Evolutionary conservation across 768 basidiomycete species (phyloP).

Genomic region (Mycena kentingensis): DNA sequence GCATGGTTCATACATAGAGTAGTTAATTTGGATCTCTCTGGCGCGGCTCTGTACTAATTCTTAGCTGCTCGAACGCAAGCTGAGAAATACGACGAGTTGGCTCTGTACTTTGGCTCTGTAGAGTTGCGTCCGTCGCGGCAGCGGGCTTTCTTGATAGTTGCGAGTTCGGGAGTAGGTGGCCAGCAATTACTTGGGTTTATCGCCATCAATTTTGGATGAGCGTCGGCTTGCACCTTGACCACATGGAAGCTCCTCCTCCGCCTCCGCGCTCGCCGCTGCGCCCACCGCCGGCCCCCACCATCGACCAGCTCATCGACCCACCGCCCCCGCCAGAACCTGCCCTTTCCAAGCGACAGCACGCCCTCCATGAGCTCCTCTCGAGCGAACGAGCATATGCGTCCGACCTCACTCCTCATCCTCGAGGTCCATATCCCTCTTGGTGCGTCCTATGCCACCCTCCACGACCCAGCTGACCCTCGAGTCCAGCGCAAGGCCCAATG

Average conservation of each 20-base stretch:
- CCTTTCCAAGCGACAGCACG: slow-evolving; percentile 74
- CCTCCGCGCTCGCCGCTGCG: slow-evolving; percentile 21
- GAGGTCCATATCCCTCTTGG: slow-evolving; percentile 79
- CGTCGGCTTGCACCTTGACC: too few species aligned
- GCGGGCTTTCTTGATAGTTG: too few species aligned
- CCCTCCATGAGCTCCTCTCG: slow-evolving; percentile 73
- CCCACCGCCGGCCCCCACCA: slow-evolving; percentile 7
- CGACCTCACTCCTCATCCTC: slow-evolving; percentile 77
- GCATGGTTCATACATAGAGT: too few species aligned
- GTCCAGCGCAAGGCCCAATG: slow-evolving; percentile 59
- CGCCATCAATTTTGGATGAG: too few species aligned
- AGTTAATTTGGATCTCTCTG: too few species aligned
- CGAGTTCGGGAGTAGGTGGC: too few species aligned
- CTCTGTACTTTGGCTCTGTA: too few species aligned
- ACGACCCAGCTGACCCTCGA: slow-evolving; percentile 31
- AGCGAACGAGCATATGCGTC: slow-evolving; percentile 82
- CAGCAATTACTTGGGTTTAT: too few species aligned
- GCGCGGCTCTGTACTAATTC: too few species aligned
- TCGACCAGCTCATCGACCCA: slow-evolving; percentile 24
- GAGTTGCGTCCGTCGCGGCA: too few species aligned
- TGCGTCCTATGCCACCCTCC: slow-evolving; percentile 13
- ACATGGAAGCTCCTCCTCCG: slow-evolving; percentile 8
- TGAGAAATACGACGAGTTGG: too few species aligned
- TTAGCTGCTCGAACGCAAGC: too few species aligned
- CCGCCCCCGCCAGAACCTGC: slow-evolving; percentile 32